Conservation (phyloP, 805 yeast genomes). For the Schwanniomyces occidentalis region DNA sequence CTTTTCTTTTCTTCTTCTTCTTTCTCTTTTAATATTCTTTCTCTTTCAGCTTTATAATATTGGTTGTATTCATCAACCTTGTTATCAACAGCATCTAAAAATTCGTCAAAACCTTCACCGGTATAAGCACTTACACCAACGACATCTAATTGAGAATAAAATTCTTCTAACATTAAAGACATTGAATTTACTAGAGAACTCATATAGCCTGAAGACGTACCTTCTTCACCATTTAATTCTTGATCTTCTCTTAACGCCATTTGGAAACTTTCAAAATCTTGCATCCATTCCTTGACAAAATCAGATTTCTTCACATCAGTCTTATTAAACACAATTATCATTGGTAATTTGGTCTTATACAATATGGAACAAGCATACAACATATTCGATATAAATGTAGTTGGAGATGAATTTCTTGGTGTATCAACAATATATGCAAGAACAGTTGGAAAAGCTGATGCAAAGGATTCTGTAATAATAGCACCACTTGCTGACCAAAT, state of each 20-base stretch:
- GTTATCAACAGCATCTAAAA: conserved; percentile 76
- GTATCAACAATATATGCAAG: conserved; percentile 96
- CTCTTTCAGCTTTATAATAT: conserved; percentile 84
- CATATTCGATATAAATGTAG: conserved; percentile 98
- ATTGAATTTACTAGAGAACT: conserved; percentile 88
- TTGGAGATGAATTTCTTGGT: conserved; percentile 90
- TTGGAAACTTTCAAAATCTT: conserved; percentile 92
- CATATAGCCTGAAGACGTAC: conserved; percentile 84
- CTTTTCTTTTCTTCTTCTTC: conserved; percentile 71
- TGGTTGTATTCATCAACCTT: conserved; percentile 86
- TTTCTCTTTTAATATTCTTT: conserved; percentile 71
- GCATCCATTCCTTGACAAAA: conserved; percentile 96
- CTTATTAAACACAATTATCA: conserved; percentile 95
- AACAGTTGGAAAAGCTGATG: conserved; percentile 92
- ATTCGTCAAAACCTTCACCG: conserved; percentile 93
- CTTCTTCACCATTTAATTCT: conserved; percentile 62
- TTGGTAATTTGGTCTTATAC: conserved; percentile 93
- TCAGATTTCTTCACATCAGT: conserved; percentile 83
- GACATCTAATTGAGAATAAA: conserved; percentile 88
- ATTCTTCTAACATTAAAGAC: conserved; percentile 95
- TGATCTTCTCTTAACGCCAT: conserved; percentile 66
- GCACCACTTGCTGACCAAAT: conserved; percentile 99
- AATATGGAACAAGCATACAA: conserved; percentile 95
- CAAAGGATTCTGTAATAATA: conserved; percentile 94
- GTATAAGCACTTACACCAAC: conserved; percentile 92